These are phyloP conservation scores for Uronychia binucleata DNA, from an alignment of 73 alveolate genomes.

Conservation along the genomic window DNA sequence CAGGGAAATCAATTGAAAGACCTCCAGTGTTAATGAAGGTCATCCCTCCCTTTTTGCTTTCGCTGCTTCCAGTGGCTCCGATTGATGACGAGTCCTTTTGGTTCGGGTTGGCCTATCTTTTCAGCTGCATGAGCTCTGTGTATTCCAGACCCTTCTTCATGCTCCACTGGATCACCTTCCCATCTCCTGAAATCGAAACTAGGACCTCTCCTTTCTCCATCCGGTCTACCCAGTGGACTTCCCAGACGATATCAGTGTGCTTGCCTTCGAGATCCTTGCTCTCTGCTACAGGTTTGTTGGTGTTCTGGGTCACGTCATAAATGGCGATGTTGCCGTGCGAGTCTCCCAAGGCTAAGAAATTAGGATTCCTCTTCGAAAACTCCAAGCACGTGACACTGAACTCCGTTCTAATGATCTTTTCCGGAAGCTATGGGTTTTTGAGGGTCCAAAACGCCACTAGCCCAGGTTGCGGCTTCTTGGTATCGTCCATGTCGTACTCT, in stretches of 20 bases:
- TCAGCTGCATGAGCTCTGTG: slow-evolving; percentile 92
- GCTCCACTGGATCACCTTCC: slow-evolving; percentile 96
- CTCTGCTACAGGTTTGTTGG: slow-evolving; percentile 92
- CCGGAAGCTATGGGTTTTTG: slow-evolving; percentile 97
- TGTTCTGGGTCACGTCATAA: slow-evolving; percentile 86
- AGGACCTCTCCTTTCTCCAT: slow-evolving; percentile 94
- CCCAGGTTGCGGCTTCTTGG: slow-evolving; percentile 72
- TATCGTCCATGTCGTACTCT: slow-evolving; percentile 78
- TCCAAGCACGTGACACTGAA: slow-evolving; percentile 87
- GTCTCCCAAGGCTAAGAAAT: slow-evolving; percentile 93
- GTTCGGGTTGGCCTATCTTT: slow-evolving; percentile 86
- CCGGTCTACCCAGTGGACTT: slow-evolving; percentile 94
- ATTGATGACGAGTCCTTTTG: slow-evolving; percentile 82
- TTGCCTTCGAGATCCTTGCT: slow-evolving; percentile 89
- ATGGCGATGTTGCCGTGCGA: slow-evolving; percentile 95
- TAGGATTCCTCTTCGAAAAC: slow-evolving; percentile 91
- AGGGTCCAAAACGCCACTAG: slow-evolving; percentile 96
- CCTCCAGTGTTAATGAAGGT: slow-evolving; percentile 91
- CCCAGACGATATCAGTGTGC: slow-evolving; percentile 98
- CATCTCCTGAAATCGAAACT: slow-evolving; percentile 91
- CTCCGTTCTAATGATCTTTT: slow-evolving; percentile 90
- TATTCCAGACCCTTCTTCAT: slow-evolving; percentile 97
- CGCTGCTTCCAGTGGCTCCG: slow-evolving; percentile 66
- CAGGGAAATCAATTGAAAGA: slow-evolving; percentile 83
- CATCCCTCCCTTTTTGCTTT: slow-evolving; percentile 81